These are phyloP conservation scores for Carnegiea gigantea DNA, from an alignment of 179 eudicot genomes.

Conservation along the genomic window DNA sequence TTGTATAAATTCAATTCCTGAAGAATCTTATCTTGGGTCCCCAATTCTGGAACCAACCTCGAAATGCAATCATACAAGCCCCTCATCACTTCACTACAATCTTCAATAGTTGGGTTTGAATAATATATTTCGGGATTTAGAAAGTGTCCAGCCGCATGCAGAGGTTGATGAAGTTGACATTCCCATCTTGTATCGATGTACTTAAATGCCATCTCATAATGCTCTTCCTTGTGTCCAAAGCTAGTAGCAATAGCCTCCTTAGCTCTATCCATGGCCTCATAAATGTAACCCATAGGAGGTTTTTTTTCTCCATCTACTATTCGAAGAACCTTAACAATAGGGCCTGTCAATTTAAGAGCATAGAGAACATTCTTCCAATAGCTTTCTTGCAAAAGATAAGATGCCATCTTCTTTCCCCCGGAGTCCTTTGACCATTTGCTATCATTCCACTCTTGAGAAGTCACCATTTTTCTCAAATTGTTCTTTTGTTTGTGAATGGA, in stretches of 20 bases:
- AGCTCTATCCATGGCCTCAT: constrained; percentile 24
- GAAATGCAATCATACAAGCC: neutral
- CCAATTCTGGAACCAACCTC: neutral
- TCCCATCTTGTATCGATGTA: constrained; percentile 4
- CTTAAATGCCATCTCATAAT: neutral
- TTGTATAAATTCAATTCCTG: neutral
- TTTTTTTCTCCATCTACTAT: constrained; percentile 18
- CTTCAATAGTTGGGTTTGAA: neutral
- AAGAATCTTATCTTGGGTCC: neutral
- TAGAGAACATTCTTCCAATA: constrained; percentile 15
- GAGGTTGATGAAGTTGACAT: constrained; percentile 3
- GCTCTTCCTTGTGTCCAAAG: neutral
- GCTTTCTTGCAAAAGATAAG: neutral
- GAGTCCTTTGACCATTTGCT: constrained; percentile 12
- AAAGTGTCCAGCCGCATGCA: neutral
- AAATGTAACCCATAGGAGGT: constrained; percentile 14
- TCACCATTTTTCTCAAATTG: constrained; percentile 15
- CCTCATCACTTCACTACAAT: neutral
- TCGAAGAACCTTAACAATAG: constrained; percentile 15
- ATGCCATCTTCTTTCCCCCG: neutral
- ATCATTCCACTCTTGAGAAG: constrained; percentile 2
- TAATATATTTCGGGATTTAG: neutral
- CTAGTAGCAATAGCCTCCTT: constrained; percentile 20
- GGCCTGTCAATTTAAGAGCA: constrained; percentile 18
- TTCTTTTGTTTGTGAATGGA: constrained; percentile 7